Conservation (phyloP, 345 rosid species). For the Punica granatum region DNA sequence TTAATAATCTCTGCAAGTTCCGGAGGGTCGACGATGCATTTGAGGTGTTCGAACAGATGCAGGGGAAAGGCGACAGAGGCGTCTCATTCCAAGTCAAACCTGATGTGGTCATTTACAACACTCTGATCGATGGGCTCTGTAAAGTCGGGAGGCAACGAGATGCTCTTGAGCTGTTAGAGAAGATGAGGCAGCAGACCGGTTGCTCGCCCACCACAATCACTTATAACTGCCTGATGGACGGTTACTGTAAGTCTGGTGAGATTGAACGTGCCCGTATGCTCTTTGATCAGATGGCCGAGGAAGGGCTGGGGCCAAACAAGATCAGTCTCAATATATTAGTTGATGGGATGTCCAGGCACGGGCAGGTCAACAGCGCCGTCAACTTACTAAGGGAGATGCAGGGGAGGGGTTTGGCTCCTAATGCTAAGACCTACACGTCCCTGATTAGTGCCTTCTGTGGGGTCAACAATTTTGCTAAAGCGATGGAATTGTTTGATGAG, state of each 20-base stretch:
- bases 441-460: constrained; percentile 55
- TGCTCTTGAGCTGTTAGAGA: constrained; percentile 42
- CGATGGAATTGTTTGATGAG: constrained; percentile 43
- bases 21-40: constrained; percentile 57
- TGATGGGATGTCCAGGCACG: constrained; percentile 64
- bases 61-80: constrained; percentile 26
- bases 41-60: constrained; percentile 44
- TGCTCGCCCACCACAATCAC: constrained; percentile 45
- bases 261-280: constrained; percentile 47
- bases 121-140: constrained; percentile 66
- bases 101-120: constrained; percentile 53
- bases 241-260: constrained; percentile 60
- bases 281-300: constrained; percentile 52
- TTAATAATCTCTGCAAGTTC: constrained; percentile 53
- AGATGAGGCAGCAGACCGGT: constrained; percentile 37
- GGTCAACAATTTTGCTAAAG: constrained; percentile 53
- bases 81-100: constrained; percentile 31
- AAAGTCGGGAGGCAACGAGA: constrained; percentile 76
- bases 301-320: constrained; percentile 38
- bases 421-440: constrained; percentile 41
- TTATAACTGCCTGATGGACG: constrained; percentile 64
- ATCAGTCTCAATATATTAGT: constrained; percentile 52
- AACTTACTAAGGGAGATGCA: constrained; percentile 44
- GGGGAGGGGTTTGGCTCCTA: constrained; percentile 40
- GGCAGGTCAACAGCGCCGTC: constrained; percentile 47